Base-by-base conservation (phyloP, 1,284 basidiomycete species). In the Abortiporus biennis region DNA sequence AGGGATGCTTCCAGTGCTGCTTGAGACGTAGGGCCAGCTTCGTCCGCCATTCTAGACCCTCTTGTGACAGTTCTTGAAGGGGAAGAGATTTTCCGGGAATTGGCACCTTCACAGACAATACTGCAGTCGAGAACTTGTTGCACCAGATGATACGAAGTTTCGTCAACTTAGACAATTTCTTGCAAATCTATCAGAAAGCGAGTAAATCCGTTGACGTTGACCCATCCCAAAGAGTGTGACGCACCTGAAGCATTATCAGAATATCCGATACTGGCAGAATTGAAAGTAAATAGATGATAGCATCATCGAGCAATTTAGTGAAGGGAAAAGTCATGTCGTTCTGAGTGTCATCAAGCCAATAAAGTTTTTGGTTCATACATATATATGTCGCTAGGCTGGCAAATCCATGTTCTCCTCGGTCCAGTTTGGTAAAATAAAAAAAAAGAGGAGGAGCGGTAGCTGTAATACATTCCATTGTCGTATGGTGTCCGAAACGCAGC, bases 11-110 rank as follows among this genome's bases (percentile, higher is more conserved):
- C 44, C 44, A 45, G 6, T 22, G 25, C 19, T 41, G 40, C 11
- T 41, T 27, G 12, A 45, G 32, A 6, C 12, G 39, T 3, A 45
- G 25, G n/a, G 44, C 38, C 16, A 20, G 38, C 6, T 27, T 29
- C 2, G 44, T 45, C 21, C 39, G 27, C 44, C 44, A 45, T 22
- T 45, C 44, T 17, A 45, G 31, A 21, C 41, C 44, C 4, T 13
- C 27, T 12, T 32, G 22, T 5, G 44, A 15, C 11, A 45, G 30
- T 13, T 42, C 32, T 12, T 16, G 12, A 16, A 45, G 29, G 32
- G 39, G 44, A 34, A 45, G 25, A n/a, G 27, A 23, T 12, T 23
- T 34, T 15, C 44, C 44, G 17, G 44, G 44, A 8, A 45, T 33
- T 4, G 44, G 44, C 19, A 45, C 16, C 9, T 42, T 29, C 22